Percentiles rank a stretch among this genome's conserved stretches.
These are phyloP conservation scores for Parachlorella kessleri DNA, from an alignment of 139 green algal genomes.

Conservation along the genomic window DNA sequence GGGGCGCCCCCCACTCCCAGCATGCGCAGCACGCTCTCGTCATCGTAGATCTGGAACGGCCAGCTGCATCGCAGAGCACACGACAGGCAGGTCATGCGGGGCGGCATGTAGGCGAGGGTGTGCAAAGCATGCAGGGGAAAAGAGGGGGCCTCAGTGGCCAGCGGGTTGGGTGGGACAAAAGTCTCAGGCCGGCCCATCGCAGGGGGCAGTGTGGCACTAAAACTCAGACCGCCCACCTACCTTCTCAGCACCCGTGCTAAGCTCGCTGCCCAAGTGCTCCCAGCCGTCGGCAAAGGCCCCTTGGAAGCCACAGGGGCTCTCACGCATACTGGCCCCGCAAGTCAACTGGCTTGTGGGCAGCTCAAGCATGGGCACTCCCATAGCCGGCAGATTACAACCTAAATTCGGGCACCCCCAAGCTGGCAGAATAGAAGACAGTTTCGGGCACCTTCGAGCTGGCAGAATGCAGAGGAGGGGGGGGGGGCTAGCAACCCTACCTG, in stretches of 20 bases:
- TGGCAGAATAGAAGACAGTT: too few relatives aligned
- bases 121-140: not conserved
- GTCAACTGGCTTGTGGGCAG: too few relatives aligned
- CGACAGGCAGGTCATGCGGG: not conserved
- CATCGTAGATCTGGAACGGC: slow-evolving; percentile 86
- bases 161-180: too few relatives aligned
- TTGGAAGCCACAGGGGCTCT: too few relatives aligned
- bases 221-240: not conserved
- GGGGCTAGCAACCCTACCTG: slow-evolving; percentile 56
- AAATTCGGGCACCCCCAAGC: too few relatives aligned
- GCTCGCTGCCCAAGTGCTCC: too few relatives aligned
- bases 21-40: slow-evolving; percentile 75
- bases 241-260: not conserved
- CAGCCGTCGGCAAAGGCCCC: too few relatives aligned
- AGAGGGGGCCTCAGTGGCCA: not conserved
- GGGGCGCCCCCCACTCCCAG: slow-evolving; percentile 31
- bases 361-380: too few relatives aligned
- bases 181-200: not conserved
- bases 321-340: too few relatives aligned
- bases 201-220: not conserved
- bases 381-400: too few relatives aligned
- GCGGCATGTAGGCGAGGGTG: not conserved
- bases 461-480: not conserved
- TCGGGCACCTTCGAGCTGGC: too few relatives aligned
- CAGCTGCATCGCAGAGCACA: slow-evolving; percentile 37